Base-by-base conservation (phyloP, 768 basidiomycete species). In the Trametopsis cervina region DNA sequence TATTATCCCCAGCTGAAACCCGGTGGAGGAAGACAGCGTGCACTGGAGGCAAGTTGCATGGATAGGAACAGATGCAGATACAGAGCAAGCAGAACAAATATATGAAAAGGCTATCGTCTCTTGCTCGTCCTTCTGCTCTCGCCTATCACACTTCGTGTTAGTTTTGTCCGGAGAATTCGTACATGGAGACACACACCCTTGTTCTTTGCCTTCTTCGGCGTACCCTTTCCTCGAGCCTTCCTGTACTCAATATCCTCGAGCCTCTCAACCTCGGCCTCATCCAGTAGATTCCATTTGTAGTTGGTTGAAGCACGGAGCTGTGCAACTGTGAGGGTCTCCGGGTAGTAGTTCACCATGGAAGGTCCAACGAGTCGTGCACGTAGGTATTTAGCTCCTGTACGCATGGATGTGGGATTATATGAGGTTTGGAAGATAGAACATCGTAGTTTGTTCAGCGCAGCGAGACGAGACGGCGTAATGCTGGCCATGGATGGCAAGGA, bases 351-450 rank as follows among this genome's bases (percentile, higher is more conserved):
- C 54, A 85, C 61, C 83, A 96, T 88, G 22, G 89, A 76, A 0
- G 91, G 91, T 0, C 94, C 95, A 0, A 83, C 80, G 27, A 97
- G 78, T 15, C 85, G 75, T 12, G 77, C 73, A 17, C 85, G 81
- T 40, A 97, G 80, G 69, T 95, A 92, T 69, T 97, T 97, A 22
- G 91, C 85, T 15, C 95, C 95, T 0, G 88, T 93, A 15, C 94
- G 83, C 12, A 80, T 62, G 22, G 77, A 78, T 2, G 75, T 75
- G 0, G 94, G 94, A 66, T 97, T 97, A 68, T 87, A 91, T 3
- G 85, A 72, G 7, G 90, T 95, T 60, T 91, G 80, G 60, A 97
- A 95, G 45, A 97, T 78, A 36, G 72, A 61, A 61, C 80, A 83
- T 38, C 83, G 83, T 4, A 87, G 70, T 42, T 77, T 74, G 1